These are phyloP conservation scores for Evernia prunastri DNA, from an alignment of 495 filamentous ascomycete genomes.

Conservation along the genomic window DNA sequence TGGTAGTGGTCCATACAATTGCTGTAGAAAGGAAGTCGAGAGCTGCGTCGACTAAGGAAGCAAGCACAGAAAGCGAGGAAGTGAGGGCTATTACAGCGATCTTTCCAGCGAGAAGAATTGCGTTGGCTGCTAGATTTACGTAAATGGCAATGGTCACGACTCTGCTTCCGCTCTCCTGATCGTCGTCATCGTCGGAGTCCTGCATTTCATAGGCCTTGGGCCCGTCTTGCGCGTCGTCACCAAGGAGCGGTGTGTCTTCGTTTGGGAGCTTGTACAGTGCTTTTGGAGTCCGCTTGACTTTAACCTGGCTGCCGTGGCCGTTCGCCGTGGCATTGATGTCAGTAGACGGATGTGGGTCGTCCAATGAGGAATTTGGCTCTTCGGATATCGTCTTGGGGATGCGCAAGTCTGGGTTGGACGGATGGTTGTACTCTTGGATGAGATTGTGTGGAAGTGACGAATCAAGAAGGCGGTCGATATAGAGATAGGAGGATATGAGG, in stretches of 20 bases:
- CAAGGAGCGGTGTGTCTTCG: constrained; percentile 60
- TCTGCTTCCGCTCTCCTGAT: constrained; percentile 49
- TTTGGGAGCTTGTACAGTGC: constrained; percentile 70
- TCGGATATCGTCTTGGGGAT: constrained; percentile 55
- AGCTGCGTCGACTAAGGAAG: constrained; percentile 79
- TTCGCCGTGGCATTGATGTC: constrained; percentile 25
- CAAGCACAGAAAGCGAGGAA: constrained; percentile 79
- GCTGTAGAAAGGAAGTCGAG: constrained; percentile 82
- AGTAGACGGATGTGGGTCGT: constrained; percentile 27
- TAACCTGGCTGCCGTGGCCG: constrained; percentile 30
- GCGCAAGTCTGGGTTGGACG: constrained; percentile 30
- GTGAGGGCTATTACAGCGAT: constrained; percentile 72
- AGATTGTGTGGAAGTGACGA: constrained; percentile 80
- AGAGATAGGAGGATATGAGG: constrained; percentile 79
- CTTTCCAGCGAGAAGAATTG: constrained; percentile 70
- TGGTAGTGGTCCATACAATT: constrained; percentile 79
- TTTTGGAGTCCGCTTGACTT: constrained; percentile 70
- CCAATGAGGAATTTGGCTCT: constrained; percentile 26
- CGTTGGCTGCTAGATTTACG: constrained; percentile 79
- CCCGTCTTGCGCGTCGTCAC: constrained; percentile 24
- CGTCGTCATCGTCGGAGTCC: constrained; percentile 34
- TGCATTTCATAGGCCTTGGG: constrained; percentile 19
- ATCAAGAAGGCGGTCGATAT: constrained; percentile 85
- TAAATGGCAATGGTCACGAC: constrained; percentile 77
- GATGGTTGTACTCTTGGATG: constrained; percentile 73